Evolutionary conservation across 2,329 filamentous ascomycete genomes (phyloP).

Genomic region (Arthroderma sp.): DNA sequence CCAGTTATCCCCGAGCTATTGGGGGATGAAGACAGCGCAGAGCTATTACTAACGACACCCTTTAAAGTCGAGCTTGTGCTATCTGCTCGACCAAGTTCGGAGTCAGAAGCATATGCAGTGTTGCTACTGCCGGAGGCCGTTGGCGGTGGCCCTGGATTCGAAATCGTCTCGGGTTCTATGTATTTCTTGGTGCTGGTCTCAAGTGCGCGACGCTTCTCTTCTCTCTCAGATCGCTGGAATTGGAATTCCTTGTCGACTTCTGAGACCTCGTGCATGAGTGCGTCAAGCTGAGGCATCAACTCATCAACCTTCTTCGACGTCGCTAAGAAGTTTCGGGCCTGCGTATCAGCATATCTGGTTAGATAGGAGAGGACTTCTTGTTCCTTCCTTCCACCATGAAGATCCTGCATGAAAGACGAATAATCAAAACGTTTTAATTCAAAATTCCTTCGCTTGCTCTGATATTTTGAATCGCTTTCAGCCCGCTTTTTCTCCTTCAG

Average conservation of each 20-base stretch:
- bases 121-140: slow-evolving; percentile 23
- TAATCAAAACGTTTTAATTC: slow-evolving; percentile 98
- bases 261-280: slow-evolving; percentile 74
- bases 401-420: slow-evolving; percentile 95
- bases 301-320: slow-evolving; percentile 79
- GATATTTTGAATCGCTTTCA: slow-evolving; percentile 93
- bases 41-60: slow-evolving; percentile 35
- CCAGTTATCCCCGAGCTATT: slow-evolving; percentile 14
- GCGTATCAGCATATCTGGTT: slow-evolving; percentile 83
- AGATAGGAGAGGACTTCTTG: slow-evolving; percentile 91
- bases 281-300: slow-evolving; percentile 79
- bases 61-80: slow-evolving; percentile 59
- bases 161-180: slow-evolving; percentile 52
- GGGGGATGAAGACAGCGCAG: slow-evolving; percentile 31
- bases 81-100: slow-evolving; percentile 58
- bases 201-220: slow-evolving; percentile 79
- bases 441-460: slow-evolving; percentile 83
- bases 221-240: slow-evolving; percentile 83
- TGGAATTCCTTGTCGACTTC: slow-evolving; percentile 95
- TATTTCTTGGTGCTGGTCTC: slow-evolving; percentile 75
- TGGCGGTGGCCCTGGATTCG: slow-evolving; percentile 26
- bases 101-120: slow-evolving; percentile 47
- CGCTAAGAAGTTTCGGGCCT: slow-evolving; percentile 68
- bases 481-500: slow-evolving; percentile 93
- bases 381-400: slow-evolving; percentile 97